Percentiles rank a stretch among this genome's conserved stretches.
Evolutionary conservation across 306 rosid species (phyloP).

Genomic region (Dalbergia cochinchinensis): DNA sequence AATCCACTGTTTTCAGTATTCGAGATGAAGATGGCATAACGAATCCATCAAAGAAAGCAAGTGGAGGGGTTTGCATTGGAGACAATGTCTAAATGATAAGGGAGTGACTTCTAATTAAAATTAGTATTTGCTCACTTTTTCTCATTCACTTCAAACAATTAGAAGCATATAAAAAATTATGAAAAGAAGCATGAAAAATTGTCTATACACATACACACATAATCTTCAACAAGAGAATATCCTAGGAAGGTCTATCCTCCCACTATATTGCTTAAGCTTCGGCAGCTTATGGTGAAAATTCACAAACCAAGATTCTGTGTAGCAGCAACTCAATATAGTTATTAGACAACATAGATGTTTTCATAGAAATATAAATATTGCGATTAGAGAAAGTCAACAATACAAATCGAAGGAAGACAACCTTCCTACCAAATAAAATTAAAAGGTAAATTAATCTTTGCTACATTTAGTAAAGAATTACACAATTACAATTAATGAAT

Average conservation of each 20-base stretch:
- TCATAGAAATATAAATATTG: not conserved
- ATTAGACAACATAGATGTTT: not conserved
- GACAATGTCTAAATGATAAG: not conserved
- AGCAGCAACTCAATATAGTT: conserved; percentile 10
- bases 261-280: conserved; percentile 18
- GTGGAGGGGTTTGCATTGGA: not conserved
- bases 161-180: conserved; percentile 20
- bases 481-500: not conserved
- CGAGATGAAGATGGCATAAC: not conserved
- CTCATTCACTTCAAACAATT: conserved; percentile 4
- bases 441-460: not conserved
- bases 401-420: not conserved
- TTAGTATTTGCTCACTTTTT: not conserved
- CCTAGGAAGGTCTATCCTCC: not conserved
- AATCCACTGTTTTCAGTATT: not conserved
- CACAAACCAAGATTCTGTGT: conserved; percentile 24
- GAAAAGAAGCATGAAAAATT: not conserved
- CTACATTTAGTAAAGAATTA: not conserved
- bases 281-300: conserved; percentile 23
- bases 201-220: not conserved
- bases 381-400: conserved; percentile 7
- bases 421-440: not conserved
- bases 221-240: not conserved
- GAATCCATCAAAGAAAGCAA: conserved; percentile 3
- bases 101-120: conserved; percentile 5